Base-by-base conservation (phyloP, 192 early-diverging fungal species). In the Pecoramyces ruminantium region DNA sequence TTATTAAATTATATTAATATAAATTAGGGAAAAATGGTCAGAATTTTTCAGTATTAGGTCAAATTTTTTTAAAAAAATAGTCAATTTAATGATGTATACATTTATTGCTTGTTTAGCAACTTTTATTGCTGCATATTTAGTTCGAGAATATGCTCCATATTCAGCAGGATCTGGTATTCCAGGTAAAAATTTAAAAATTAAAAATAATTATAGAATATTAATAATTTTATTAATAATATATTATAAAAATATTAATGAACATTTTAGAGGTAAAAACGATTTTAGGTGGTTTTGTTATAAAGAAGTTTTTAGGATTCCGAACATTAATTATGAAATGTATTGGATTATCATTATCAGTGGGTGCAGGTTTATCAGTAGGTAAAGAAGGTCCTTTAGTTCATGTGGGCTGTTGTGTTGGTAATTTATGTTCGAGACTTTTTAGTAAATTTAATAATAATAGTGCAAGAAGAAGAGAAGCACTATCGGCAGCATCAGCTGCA, bases 311-410 rank as follows among this genome's bases (percentile, higher is more conserved):
- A 30, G 28, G 78, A 21, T 30, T 79, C 0, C 28, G 25, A 21
- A 81, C 81, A 9, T 79, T 81, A 34, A 30, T 81, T 67, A 79
- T 81, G 29, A 81, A 81, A 27, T 30, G 34, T n/a, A 79, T 79
- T 18, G 81, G 42, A 21, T 30, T 81, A 79, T 79, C 81, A 8
- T 28, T 81, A 18, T 77, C 81, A 17, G 51, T 81, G 8, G 81
- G 42, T 21, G 78, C 81, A 30, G 81, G 81, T 29, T 30, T 81
- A 18, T 29, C 28, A 13, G 77, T 81, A 0, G 81, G 81, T 21
- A 95, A 95, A 84, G 96, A 98, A 84, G 97, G 96, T 0, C 97
- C 97, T 1, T 93, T 98, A 86, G 92, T 98, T 11, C 96, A 97
- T 84, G 90, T 98, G 11, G 93, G 94, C 1, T 94, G 94, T 80